These are phyloP conservation scores for Claviceps cyperi DNA, from an alignment of 2,329 filamentous ascomycete species.

Conservation along the genomic window DNA sequence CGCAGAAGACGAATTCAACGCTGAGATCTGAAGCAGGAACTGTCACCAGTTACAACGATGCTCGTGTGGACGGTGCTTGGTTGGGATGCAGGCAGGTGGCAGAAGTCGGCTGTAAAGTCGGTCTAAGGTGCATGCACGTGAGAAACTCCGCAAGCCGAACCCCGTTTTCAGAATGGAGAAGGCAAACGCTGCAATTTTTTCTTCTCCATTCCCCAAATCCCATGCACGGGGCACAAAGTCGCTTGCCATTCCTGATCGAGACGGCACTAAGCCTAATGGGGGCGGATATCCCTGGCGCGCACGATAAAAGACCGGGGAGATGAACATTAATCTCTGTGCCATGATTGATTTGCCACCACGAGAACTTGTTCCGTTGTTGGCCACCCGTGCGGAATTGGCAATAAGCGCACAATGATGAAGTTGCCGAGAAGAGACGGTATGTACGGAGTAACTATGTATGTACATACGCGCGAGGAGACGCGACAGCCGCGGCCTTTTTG, in stretches of 20 bases:
- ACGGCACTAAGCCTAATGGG: neutral
- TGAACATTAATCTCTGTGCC: neutral
- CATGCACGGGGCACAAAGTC: neutral
- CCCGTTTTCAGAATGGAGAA: neutral
- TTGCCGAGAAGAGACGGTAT: too few species aligned
- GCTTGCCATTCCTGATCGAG: conserved; percentile 5
- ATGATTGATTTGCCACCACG: conserved; percentile 4
- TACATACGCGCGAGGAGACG: too few species aligned
- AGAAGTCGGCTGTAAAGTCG: too few species aligned
- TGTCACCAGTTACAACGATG: neutral
- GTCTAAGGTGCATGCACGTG: neutral
- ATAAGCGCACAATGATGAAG: too few species aligned
- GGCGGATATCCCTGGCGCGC: neutral
- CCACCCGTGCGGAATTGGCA: neutral
- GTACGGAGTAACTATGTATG: too few species aligned
- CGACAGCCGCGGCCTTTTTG: too few species aligned
- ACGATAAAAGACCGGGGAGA: conserved; percentile 9
- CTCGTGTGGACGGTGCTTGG: neutral
- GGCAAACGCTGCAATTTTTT: conserved; percentile 2
- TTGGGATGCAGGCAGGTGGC: neutral
- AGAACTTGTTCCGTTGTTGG: neutral
- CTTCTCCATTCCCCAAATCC: neutral
- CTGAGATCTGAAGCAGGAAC: neutral
- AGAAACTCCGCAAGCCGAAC: neutral
- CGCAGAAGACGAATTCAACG: neutral